Evolutionary conservation across 306 rosid species (phyloP).

Genomic region (Adenanthera pavonina): DNA sequence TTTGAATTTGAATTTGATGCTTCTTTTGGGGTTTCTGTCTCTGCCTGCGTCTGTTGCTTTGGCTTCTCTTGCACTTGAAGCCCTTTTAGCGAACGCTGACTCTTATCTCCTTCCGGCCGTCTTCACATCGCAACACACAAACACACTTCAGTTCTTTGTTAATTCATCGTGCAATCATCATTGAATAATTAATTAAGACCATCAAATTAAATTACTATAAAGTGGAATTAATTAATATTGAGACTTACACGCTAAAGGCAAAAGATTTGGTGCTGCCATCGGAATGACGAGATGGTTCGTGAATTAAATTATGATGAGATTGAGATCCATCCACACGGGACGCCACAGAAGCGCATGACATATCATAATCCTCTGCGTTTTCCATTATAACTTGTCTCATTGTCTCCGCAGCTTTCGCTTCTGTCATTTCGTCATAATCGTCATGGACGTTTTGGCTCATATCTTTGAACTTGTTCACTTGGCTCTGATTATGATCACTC

Average conservation of each 20-base stretch:
- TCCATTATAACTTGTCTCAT: constrained; percentile 85
- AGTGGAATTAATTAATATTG: background rate
- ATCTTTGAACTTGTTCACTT: constrained; percentile 45
- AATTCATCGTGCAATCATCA: background rate
- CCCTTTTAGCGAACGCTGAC: constrained; percentile 38
- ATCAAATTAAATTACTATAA: too few relatives aligned
- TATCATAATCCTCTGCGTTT: constrained; percentile 37
- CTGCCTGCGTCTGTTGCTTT: background rate
- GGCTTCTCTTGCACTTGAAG: constrained; percentile 28
- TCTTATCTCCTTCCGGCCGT: constrained; percentile 50
- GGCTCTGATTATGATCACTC: constrained; percentile 30
- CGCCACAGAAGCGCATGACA: background rate
- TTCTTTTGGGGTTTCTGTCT: constrained; percentile 40
- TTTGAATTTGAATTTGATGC: background rate
- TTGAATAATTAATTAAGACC: too few relatives aligned
- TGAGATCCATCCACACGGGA: background rate
- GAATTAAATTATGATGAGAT: constrained; percentile 5
- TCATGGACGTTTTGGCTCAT: constrained; percentile 41
- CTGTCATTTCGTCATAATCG: constrained; percentile 35
- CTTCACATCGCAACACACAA: constrained; percentile 44
- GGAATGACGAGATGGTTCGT: constrained; percentile 44
- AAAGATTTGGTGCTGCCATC: constrained; percentile 63
- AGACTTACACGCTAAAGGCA: constrained; percentile 76
- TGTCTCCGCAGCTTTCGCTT: constrained; percentile 72
- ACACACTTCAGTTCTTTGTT: constrained; percentile 35